Conservation (phyloP, 2,329 filamentous ascomycete genomes). For the Penicillium janthinellum region DNA sequence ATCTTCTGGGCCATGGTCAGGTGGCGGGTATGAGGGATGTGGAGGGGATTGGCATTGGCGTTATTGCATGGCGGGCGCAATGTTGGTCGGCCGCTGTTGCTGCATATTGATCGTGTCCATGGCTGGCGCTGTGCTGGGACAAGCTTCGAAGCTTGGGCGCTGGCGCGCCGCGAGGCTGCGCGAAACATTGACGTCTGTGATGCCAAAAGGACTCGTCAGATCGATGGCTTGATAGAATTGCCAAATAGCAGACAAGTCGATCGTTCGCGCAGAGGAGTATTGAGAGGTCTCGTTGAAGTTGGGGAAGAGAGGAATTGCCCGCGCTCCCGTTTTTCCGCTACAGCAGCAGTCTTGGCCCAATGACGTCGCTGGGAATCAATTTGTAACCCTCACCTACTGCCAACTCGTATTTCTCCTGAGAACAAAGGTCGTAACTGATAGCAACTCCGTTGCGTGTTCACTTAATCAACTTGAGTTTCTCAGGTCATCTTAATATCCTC, state of each 20-base stretch:
- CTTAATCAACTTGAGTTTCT: background rate
- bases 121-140: constrained; percentile 20
- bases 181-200: constrained; percentile 27
- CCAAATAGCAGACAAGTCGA: background rate
- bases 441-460: background rate
- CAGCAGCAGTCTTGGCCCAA: constrained; percentile 25
- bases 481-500: background rate
- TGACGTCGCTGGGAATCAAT: constrained; percentile 26
- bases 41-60: background rate
- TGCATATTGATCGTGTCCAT: constrained; percentile 27
- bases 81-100: constrained; percentile 19
- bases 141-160: constrained; percentile 27
- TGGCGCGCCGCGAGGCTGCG: constrained; percentile 32
- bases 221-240: background rate
- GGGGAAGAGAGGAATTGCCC: constrained; percentile 8
- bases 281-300: background rate
- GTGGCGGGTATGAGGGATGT: constrained; percentile 18
- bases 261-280: background rate
- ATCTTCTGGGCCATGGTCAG: constrained; percentile 35
- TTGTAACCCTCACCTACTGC: background rate
- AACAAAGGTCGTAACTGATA: background rate
- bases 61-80: constrained; percentile 7
- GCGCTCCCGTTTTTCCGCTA: constrained; percentile 24
- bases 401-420: background rate
- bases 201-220: background rate